Evolutionary conservation across 768 basidiomycete genomes (phyloP).

Genomic region (Leucocoprinus birnbaumii): DNA sequence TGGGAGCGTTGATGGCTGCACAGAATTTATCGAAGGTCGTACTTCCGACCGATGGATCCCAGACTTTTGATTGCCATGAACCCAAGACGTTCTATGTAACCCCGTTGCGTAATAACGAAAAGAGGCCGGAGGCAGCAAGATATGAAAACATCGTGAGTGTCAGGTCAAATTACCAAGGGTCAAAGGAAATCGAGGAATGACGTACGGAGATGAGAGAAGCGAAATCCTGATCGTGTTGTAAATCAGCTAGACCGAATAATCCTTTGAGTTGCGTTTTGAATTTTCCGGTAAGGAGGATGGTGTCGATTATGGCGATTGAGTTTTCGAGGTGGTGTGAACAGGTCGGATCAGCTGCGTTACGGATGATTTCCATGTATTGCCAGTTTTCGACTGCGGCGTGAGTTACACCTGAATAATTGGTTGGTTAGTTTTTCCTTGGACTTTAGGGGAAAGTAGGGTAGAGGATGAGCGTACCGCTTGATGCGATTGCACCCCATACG

Average conservation of each 20-base stretch:
- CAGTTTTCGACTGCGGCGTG: constrained; percentile 81
- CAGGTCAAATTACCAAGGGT: neutral
- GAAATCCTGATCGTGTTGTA: constrained; percentile 79
- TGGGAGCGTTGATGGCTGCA: constrained; percentile 44
- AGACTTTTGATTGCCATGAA: constrained; percentile 81
- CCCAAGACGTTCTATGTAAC: constrained; percentile 43
- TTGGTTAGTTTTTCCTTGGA: neutral
- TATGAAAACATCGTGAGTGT: neutral
- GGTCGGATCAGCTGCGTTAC: constrained; percentile 58
- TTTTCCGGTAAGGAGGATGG: constrained; percentile 45
- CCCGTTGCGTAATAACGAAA: no score
- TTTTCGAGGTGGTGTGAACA: constrained; percentile 60
- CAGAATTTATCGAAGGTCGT: constrained; percentile 71
- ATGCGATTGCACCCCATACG: constrained; percentile 88
- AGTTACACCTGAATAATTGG: constrained; percentile 59
- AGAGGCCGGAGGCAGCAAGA: neutral
- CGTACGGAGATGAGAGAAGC: constrained; percentile 62
- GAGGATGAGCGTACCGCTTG: constrained; percentile 54
- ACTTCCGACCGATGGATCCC: constrained; percentile 74
- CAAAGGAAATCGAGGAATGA: constrained; percentile 24
- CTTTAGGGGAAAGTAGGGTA: neutral
- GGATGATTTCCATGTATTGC: constrained; percentile 87
- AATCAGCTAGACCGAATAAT: constrained; percentile 69
- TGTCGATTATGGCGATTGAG: constrained; percentile 59
- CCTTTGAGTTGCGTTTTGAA: constrained; percentile 57